Percentiles rank a stretch among this genome's conserved stretches.
phyloP scores from a whole-genome alignment of 495 filamentous ascomycete genomes.

The Penicillium cosmopolitanum region DNA sequence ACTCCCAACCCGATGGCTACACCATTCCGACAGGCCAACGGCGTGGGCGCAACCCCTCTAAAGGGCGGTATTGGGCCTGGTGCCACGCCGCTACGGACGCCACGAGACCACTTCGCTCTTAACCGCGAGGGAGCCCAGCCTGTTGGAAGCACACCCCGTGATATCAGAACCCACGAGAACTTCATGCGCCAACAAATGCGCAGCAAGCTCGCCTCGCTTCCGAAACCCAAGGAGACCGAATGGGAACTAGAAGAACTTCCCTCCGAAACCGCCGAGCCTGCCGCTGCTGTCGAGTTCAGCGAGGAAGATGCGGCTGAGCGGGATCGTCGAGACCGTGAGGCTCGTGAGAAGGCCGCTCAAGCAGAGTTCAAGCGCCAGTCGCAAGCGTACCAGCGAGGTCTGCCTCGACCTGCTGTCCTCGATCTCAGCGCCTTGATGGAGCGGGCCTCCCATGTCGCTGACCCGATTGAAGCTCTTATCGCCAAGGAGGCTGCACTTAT shows the following conservation, averaged over 20 bases:
- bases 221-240: conserved; percentile 88
- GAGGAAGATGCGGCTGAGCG: conserved; percentile 86
- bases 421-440: conserved; percentile 71
- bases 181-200: conserved; percentile 69
- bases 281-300: conserved; percentile 50
- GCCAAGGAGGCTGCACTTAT: conserved; percentile 76
- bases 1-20: conserved; percentile 97
- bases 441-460: conserved; percentile 54
- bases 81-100: conserved; percentile 88
- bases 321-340: conserved; percentile 70
- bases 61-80: conserved; percentile 60
- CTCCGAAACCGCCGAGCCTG: conserved; percentile 73
- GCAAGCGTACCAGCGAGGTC: conserved; percentile 81
- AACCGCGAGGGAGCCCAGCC: conserved; percentile 69
- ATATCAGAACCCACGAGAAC: conserved; percentile 74
- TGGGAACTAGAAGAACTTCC: conserved; percentile 88
- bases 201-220: conserved; percentile 75
- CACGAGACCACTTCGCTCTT: conserved; percentile 84
- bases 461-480: conserved; percentile 64
- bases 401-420: conserved; percentile 77
- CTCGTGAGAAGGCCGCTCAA: conserved; percentile 69
- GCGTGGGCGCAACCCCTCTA: conserved; percentile 73
- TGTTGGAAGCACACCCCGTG: conserved; percentile 75
- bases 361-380: conserved; percentile 83
- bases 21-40: conserved; percentile 73